Evolutionary conservation across 306 rosid genomes (phyloP).

Genomic region (Vigna mungo): DNA sequence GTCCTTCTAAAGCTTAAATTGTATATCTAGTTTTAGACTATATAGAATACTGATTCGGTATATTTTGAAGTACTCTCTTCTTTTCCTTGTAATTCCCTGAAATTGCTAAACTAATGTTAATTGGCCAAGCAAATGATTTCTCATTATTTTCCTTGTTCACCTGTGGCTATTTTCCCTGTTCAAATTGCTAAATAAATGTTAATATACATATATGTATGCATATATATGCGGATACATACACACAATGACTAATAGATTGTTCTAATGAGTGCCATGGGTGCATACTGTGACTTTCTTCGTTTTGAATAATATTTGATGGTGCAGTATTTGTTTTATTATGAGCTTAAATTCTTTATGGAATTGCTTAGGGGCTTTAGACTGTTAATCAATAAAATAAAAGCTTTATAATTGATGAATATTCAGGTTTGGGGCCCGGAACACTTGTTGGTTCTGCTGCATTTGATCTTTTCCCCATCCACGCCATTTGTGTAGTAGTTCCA

Average conservation of each 20-base stretch:
- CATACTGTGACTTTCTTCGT: conserved; percentile 32
- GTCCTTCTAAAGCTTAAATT: background rate
- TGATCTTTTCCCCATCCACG: conserved; percentile 97
- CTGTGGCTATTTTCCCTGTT: background rate
- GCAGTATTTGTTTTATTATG: conserved; percentile 28
- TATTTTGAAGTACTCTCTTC: conserved; percentile 31
- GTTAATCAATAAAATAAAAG: conserved; percentile 31
- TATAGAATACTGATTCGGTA: background rate
- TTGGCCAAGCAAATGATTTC: conserved; percentile 20
- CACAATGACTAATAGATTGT: conserved; percentile 1
- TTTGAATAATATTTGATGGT: conserved; percentile 30
- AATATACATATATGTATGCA: background rate
- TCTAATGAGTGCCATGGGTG: conserved; percentile 16
- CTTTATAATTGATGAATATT: conserved; percentile 32
- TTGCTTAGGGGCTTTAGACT: conserved; percentile 25
- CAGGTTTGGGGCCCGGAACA: conserved; percentile 99
- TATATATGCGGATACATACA: background rate
- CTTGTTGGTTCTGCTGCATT: conserved; percentile 99
- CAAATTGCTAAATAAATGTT: conserved; percentile 2
- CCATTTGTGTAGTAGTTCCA: conserved; percentile 88
- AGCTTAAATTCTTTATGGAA: conserved; percentile 16
- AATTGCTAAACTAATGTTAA: background rate
- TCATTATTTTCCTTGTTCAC: conserved; percentile 16
- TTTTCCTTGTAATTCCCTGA: conserved; percentile 3
- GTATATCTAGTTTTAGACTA: conserved; percentile 9